These are phyloP conservation scores for Colletotrichum orchidophilum DNA, from an alignment of 2,329 filamentous ascomycete genomes.

Conservation along the genomic window DNA sequence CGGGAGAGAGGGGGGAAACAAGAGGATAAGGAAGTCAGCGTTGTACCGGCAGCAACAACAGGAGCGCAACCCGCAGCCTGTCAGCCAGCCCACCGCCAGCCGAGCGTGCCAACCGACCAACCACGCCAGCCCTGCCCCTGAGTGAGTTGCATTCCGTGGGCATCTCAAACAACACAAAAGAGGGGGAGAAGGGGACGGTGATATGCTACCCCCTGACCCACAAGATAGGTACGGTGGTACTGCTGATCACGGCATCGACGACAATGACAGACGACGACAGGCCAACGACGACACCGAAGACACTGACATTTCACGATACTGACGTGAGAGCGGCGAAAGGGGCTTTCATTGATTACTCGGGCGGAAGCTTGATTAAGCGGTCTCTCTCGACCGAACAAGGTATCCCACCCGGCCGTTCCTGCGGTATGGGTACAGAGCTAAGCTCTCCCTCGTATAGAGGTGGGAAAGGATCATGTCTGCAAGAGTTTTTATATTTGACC, in stretches of 20 bases:
- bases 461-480: background rate
- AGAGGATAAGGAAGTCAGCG: background rate
- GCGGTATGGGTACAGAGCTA: background rate
- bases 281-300: background rate
- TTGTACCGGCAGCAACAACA: background rate
- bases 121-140: background rate
- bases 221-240: background rate
- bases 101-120: background rate
- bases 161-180: background rate
- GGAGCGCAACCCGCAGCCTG: background rate
- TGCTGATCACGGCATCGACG: background rate
- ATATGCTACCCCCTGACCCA: background rate
- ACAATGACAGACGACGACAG: background rate
- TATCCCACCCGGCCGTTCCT: background rate
- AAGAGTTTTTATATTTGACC: background rate
- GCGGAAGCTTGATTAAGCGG: background rate
- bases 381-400: background rate
- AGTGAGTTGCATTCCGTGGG: constrained; percentile 6
- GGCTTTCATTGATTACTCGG: background rate
- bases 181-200: background rate
- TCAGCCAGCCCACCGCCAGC: background rate
- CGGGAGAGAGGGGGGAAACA: background rate
- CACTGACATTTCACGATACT: background rate
- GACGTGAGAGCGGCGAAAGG: background rate
- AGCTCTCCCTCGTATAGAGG: background rate